Percentiles rank a stretch among this genome's conserved stretches.
Evolutionary conservation across 768 basidiomycete genomes (phyloP).

Genomic region (Suillus bovinus): DNA sequence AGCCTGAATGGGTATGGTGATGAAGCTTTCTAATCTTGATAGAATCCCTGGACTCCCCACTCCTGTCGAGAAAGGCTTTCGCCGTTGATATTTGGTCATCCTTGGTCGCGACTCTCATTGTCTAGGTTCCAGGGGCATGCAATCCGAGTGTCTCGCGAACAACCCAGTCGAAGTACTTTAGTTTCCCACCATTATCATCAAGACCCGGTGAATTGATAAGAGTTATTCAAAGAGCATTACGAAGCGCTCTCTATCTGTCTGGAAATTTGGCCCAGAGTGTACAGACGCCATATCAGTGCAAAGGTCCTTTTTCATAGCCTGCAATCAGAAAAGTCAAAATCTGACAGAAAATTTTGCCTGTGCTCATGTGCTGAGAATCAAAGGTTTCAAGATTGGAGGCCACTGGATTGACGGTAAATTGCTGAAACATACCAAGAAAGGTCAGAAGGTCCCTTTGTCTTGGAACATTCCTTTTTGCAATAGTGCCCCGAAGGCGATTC

Average conservation of each 20-base stretch:
- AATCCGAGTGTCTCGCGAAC: conserved; percentile 58
- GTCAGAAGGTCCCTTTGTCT: conserved; percentile 54
- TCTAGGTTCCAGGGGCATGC: conserved; percentile 56
- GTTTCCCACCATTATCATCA: conserved; percentile 35
- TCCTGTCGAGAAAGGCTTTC: conserved; percentile 32
- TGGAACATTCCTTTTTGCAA: conserved; percentile 22
- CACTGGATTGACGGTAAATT: conserved; percentile 39
- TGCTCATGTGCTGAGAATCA: conserved; percentile 49
- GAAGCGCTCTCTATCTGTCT: conserved; percentile 46
- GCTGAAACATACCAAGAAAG: conserved; percentile 44
- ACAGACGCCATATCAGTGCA: conserved; percentile 63
- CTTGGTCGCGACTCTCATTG: conserved; percentile 53
- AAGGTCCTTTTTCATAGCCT: conserved; percentile 62
- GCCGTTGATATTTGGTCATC: conserved; percentile 54
- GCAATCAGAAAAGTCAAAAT: conserved; percentile 66
- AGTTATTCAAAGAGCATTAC: conserved; percentile 42
- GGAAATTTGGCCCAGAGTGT: conserved; percentile 50
- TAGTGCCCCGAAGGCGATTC: conserved; percentile 43
- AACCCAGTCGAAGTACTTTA: conserved; percentile 61
- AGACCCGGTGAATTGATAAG: conserved; percentile 16
- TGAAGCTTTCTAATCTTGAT: conserved; percentile 46
- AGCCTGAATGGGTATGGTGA: conserved; percentile 60
- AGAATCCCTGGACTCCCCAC: conserved; percentile 29
- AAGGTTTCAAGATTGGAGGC: conserved; percentile 53
- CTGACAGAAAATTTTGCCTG: conserved; percentile 59